Base-by-base conservation (phyloP, 2,329 filamentous ascomycete genomes). In the Aspergillus awamori region DNA sequence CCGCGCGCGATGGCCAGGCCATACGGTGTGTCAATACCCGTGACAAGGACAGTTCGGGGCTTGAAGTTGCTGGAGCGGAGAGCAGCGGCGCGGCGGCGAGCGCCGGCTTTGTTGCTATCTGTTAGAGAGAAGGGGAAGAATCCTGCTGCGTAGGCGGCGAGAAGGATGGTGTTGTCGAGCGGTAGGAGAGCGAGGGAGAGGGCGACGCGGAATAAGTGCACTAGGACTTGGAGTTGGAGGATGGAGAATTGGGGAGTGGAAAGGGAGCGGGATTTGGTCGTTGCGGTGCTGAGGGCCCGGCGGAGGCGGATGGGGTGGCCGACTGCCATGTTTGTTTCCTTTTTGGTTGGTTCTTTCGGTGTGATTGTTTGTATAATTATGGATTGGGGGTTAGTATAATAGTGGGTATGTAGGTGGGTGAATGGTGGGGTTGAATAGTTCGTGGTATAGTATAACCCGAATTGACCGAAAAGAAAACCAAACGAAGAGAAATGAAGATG, bases 1-100 rank as follows among this genome's bases (percentile, higher is more conserved):
- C 84, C 74, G 36, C 90, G 84, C 4, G 89, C 88, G 8, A 93
- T 77, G 0, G 81, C 78, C 3, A 93, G 80, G 4, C 89, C 90
- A 71, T 92, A 90, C 47, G 85, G 82, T 84, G 91, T 93, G 49
- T 86, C 86, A 2, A 92, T 82, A 2, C 90, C 90, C 0, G 90
- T 92, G 45, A 93, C 83, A 13, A 93, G 82, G 38, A 93, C 79
- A 0, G 84, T 89, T 57, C 81, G 83, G 1, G 78, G 77, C 36
- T 75, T 72, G 67, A 80, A 80, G 7, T 69, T 71, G 1, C 76
- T 71, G 59, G 75, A 69, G 11, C 66, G 63, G 3, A 71, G 68
- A 15, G 68, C 67, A 20, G 61, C 66, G 62, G 70, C 63, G 36
- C 70, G 69, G 55, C 62, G 67, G 53, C 41, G 60, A 38, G 62